Evolutionary conservation across 768 basidiomycete genomes (phyloP).

Genomic region (Russula olivacea): DNA sequence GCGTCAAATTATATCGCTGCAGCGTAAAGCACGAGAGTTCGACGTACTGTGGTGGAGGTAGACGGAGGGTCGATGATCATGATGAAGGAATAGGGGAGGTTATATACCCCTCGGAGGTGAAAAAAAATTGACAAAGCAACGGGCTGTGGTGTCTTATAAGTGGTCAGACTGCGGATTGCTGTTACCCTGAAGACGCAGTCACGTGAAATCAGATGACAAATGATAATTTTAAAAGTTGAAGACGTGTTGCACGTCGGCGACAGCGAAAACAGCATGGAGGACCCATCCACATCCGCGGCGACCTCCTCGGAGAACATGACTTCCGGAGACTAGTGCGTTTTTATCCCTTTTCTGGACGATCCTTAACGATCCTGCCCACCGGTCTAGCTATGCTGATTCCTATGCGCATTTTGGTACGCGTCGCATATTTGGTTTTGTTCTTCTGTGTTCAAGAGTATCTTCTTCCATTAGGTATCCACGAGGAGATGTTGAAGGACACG

Average conservation of each 20-base stretch:
- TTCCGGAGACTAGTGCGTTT: conserved; percentile 77
- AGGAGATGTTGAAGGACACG: conserved; percentile 98
- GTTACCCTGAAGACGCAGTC: background rate
- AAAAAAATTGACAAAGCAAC: background rate
- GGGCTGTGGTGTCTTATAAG: background rate
- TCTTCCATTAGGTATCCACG: conserved; percentile 75
- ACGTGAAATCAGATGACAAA: background rate
- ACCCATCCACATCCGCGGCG: conserved; percentile 11
- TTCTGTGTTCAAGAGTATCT: background rate
- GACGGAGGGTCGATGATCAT: conserved; percentile 15
- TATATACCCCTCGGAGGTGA: background rate
- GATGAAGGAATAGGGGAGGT: background rate
- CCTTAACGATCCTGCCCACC: conserved; percentile 1
- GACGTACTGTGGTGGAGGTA: background rate
- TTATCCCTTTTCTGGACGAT: conserved; percentile 23
- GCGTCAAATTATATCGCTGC: background rate
- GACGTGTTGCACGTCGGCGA: background rate
- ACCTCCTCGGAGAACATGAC: conserved; percentile 47
- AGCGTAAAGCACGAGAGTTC: background rate
- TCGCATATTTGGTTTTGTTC: background rate
- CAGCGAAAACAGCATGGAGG: conserved; percentile 12
- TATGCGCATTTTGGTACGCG: conserved; percentile 87
- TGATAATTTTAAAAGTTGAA: background rate
- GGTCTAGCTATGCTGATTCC: conserved; percentile 82
- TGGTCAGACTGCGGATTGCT: background rate